Conservation (phyloP, 2,329 filamentous ascomycete species). For the Aspergillus flavus region DNA sequence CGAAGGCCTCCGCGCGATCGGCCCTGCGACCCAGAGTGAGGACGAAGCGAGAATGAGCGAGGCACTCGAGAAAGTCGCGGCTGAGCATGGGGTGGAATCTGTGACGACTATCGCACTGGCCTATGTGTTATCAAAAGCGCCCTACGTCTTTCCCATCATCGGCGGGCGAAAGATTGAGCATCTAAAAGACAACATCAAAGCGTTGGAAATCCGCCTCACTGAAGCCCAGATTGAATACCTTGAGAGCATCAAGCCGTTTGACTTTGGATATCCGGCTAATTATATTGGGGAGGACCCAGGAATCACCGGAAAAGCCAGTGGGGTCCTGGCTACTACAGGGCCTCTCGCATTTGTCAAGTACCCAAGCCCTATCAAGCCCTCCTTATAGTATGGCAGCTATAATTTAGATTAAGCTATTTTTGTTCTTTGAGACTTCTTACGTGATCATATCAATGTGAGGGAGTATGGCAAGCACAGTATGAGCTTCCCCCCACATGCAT, state of each 20-base stretch:
- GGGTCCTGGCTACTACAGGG: no score
- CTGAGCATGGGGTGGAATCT: constrained; percentile 55
- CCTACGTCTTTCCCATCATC: constrained; percentile 74
- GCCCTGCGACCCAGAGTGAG: constrained; percentile 41
- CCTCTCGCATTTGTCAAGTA: no score
- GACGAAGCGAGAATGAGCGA: constrained; percentile 56
- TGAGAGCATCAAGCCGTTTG: constrained; percentile 63
- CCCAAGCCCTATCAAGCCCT: no score
- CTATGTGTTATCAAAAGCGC: constrained; percentile 72
- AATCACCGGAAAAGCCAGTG: constrained; percentile 17
- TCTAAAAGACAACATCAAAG: constrained; percentile 44
- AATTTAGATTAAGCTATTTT: no score
- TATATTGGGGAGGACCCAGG: constrained; percentile 51
- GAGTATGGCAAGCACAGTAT: no score
- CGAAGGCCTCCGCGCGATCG: constrained; percentile 11
- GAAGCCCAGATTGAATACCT: constrained; percentile 66
- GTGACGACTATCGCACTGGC: constrained; percentile 69
- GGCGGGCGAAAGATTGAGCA: constrained; percentile 72
- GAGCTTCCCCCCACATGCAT: no score
- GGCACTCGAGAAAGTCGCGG: constrained; percentile 63
- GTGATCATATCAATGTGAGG: no score
- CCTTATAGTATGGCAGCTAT: no score
- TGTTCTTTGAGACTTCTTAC: no score
- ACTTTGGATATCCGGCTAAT: constrained; percentile 67
- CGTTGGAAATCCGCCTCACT: constrained; percentile 49